Conservation (phyloP, 2,329 filamentous ascomycete species). For the Talaromyces sp. region DNA sequence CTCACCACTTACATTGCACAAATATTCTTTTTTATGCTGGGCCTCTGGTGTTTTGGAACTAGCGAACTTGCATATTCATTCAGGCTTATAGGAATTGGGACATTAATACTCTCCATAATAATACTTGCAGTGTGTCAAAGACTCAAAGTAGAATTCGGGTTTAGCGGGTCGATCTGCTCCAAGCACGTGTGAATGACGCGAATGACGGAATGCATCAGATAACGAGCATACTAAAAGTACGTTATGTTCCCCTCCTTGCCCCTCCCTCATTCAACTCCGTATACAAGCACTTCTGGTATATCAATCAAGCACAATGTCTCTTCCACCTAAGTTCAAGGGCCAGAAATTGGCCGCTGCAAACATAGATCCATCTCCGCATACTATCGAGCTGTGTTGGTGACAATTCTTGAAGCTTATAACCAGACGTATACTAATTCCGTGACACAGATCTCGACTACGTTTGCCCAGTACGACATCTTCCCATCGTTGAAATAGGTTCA, state of each 20-base stretch:
- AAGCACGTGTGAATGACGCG: neutral
- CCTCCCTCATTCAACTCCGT: neutral
- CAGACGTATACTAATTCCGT: neutral
- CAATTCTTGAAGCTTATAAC: neutral
- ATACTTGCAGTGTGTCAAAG: no score
- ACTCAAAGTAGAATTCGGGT: neutral
- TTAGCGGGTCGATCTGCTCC: neutral
- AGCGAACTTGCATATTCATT: neutral
- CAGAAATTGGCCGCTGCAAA: slow-evolving; percentile 37
- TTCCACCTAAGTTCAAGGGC: slow-evolving; percentile 58
- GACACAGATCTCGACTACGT: slow-evolving; percentile 75
- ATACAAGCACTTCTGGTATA: neutral
- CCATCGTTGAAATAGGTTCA: slow-evolving; percentile 19
- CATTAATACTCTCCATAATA: neutral
- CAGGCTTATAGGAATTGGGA: no score
- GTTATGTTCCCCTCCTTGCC: neutral
- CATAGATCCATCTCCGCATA: slow-evolving; percentile 29
- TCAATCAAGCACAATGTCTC: slow-evolving; percentile 46
- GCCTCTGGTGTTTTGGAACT: neutral
- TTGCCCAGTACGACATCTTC: slow-evolving; percentile 57
- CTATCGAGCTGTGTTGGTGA: slow-evolving; percentile 38
- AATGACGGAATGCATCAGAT: neutral
- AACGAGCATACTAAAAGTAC: neutral
- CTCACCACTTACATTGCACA: neutral
- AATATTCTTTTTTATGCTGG: neutral